Conservation (phyloP, 2,329 filamentous ascomycete species). For the Colletotrichum lentis region DNA sequence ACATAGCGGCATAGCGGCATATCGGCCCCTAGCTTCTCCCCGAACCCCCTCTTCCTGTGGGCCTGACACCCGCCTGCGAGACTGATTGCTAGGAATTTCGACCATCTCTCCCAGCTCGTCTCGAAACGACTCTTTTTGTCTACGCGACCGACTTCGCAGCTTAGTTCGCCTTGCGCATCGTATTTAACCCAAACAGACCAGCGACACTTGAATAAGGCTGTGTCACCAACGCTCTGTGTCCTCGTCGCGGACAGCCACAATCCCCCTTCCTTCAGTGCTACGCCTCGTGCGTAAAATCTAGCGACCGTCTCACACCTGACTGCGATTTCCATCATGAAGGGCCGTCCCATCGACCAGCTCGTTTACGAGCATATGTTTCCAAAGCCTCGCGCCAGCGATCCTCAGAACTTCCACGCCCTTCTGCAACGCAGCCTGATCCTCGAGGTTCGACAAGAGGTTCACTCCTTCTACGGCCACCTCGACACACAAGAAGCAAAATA, state of each 20-base stretch:
- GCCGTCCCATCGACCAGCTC: slow-evolving; percentile 73
- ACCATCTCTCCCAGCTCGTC: neutral
- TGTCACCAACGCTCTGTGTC: neutral
- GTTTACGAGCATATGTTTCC: slow-evolving; percentile 80
- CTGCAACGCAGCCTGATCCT: slow-evolving; percentile 75
- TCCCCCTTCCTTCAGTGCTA: neutral
- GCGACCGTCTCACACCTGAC: neutral
- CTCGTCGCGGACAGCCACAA: neutral
- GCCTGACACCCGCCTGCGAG: slow-evolving; percentile 15
- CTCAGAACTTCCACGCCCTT: slow-evolving; percentile 74
- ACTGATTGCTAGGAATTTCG: slow-evolving; percentile 8
- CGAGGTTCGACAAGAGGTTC: slow-evolving; percentile 81
- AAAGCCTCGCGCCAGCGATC: slow-evolving; percentile 71
- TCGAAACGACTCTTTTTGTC: neutral
- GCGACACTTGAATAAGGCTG: neutral
- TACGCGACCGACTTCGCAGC: neutral
- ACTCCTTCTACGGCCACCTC: slow-evolving; percentile 80
- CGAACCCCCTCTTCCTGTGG: slow-evolving; percentile 24
- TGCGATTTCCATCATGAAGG: slow-evolving; percentile 65
- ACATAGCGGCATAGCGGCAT: slow-evolving; percentile 26
- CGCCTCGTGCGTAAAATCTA: slow-evolving; percentile 10
- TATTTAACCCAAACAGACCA: neutral
- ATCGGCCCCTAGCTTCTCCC: slow-evolving; percentile 26
- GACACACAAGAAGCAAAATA: slow-evolving; percentile 84
- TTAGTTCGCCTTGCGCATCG: neutral